These are phyloP conservation scores for Hebeloma cylindrosporum DNA, from an alignment of 768 basidiomycete genomes.

Conservation along the genomic window DNA sequence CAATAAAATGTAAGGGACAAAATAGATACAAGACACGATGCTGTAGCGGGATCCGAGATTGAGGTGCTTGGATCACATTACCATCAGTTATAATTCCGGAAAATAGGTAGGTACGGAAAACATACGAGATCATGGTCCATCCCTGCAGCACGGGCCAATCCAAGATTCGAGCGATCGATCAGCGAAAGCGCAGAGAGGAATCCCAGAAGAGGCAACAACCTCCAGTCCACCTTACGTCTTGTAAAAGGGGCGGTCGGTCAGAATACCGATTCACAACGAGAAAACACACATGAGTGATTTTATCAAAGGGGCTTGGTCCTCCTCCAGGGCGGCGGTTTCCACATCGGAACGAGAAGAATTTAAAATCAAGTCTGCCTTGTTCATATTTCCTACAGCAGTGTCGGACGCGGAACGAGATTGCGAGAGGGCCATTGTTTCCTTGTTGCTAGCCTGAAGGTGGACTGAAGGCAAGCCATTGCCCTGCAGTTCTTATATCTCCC, in stretches of 20 bases:
- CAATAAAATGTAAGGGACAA: slow-evolving; percentile 49
- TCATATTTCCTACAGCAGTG: too few species aligned
- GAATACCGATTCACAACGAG: too few species aligned
- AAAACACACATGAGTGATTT: background rate
- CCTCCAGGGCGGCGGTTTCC: too few species aligned
- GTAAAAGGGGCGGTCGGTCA: background rate
- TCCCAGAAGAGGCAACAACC: slow-evolving; percentile 40
- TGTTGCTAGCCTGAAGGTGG: too few species aligned
- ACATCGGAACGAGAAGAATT: too few species aligned
- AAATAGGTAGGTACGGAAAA: slow-evolving; percentile 4
- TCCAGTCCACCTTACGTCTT: slow-evolving; percentile 41
- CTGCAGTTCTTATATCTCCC: too few species aligned
- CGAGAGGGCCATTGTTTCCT: too few species aligned
- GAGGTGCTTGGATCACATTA: slow-evolving; percentile 32
- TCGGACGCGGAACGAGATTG: too few species aligned
- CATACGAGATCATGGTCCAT: slow-evolving; percentile 41
- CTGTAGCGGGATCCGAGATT: slow-evolving; percentile 42
- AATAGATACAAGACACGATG: slow-evolving; percentile 45
- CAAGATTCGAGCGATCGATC: slow-evolving; percentile 43
- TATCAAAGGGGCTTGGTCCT: background rate
- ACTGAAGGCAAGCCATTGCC: too few species aligned
- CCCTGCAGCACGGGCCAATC: slow-evolving; percentile 40
- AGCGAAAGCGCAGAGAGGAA: slow-evolving; percentile 39
- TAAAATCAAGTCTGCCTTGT: too few species aligned
- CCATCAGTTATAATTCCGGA: slow-evolving; percentile 1